Evolutionary conservation across 2,329 filamentous ascomycete species (phyloP).

Genomic region (Verticillium albo-atrum): DNA sequence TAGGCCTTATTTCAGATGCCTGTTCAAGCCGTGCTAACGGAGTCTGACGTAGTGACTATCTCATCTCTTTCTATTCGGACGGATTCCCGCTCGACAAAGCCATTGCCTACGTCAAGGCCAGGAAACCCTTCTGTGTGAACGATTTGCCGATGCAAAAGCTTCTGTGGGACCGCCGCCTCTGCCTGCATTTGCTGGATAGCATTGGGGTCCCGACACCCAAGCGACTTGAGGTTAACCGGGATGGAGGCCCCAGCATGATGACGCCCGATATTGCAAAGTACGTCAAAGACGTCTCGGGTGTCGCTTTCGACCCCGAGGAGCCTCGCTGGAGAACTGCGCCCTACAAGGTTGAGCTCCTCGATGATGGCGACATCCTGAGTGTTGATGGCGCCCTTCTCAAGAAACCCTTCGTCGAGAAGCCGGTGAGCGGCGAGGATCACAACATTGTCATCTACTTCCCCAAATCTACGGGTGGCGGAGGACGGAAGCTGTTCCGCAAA

Average conservation of each 20-base stretch:
- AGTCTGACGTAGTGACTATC: slow-evolving; percentile 62
- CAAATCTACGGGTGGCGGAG: slow-evolving; percentile 79
- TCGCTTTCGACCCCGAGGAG: slow-evolving; percentile 63
- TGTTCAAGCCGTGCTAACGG: background rate
- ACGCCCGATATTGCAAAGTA: slow-evolving; percentile 77
- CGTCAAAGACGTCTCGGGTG: slow-evolving; percentile 74
- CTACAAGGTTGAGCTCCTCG: slow-evolving; percentile 75
- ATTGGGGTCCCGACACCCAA: slow-evolving; percentile 86
- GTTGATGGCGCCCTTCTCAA: slow-evolving; percentile 79
- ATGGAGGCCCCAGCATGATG: slow-evolving; percentile 78
- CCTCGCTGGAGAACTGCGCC: slow-evolving; percentile 52
- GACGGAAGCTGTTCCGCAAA: slow-evolving; percentile 88
- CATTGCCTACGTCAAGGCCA: slow-evolving; percentile 87
- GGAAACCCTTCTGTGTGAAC: slow-evolving; percentile 96
- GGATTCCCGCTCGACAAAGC: slow-evolving; percentile 96
- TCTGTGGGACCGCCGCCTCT: slow-evolving; percentile 90
- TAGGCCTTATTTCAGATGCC: background rate
- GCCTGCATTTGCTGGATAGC: slow-evolving; percentile 80
- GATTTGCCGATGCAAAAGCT: slow-evolving; percentile 97
- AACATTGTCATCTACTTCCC: slow-evolving; percentile 99
- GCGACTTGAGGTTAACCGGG: slow-evolving; percentile 84
- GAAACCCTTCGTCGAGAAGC: slow-evolving; percentile 98
- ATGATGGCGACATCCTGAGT: slow-evolving; percentile 80
- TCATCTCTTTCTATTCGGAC: slow-evolving; percentile 98
- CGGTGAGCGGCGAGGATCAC: slow-evolving; percentile 96